Percentiles rank a stretch among this genome's conserved stretches.
Conservation (phyloP, 2,329 filamentous ascomycete species). For the Alternaria postmessia region DNA sequence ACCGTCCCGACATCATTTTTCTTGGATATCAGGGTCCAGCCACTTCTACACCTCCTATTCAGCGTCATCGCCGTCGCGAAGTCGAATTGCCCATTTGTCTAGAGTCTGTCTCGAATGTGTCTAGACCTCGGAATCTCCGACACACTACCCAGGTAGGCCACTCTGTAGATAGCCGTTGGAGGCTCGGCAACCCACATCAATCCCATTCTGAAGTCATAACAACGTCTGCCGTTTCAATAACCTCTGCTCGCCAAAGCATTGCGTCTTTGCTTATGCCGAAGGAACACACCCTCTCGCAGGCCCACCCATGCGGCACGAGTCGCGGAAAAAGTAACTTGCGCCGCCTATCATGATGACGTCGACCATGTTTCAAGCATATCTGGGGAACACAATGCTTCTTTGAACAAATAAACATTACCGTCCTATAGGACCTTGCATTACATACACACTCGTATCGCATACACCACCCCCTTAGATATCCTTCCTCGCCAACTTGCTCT, state of each 20-base stretch:
- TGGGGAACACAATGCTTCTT: not conserved
- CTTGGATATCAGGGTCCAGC: slow-evolving; percentile 6
- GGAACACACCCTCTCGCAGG: not conserved
- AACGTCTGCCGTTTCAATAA: not conserved
- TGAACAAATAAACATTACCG: not conserved
- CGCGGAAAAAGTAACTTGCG: not conserved
- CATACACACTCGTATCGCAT: not conserved
- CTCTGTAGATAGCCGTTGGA: not conserved
- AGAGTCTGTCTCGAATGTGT: not conserved
- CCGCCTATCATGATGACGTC: slow-evolving; percentile 9
- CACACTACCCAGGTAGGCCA: not conserved
- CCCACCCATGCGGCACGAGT: not conserved
- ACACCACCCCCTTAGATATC: slow-evolving; percentile 41
- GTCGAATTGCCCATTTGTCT: not conserved
- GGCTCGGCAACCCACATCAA: not conserved
- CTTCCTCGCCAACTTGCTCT: slow-evolving; percentile 53
- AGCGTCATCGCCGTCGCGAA: not conserved
- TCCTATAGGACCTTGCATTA: not conserved
- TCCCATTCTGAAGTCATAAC: not conserved
- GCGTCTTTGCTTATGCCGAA: not conserved
- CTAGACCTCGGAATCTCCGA: not conserved
- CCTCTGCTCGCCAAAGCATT: not conserved
- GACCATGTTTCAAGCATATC: not conserved
- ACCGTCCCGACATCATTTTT: not conserved
- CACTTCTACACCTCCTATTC: not conserved